These are phyloP conservation scores for Cladosporium sp. DNA, from an alignment of 2,329 filamentous ascomycete species.

Conservation along the genomic window DNA sequence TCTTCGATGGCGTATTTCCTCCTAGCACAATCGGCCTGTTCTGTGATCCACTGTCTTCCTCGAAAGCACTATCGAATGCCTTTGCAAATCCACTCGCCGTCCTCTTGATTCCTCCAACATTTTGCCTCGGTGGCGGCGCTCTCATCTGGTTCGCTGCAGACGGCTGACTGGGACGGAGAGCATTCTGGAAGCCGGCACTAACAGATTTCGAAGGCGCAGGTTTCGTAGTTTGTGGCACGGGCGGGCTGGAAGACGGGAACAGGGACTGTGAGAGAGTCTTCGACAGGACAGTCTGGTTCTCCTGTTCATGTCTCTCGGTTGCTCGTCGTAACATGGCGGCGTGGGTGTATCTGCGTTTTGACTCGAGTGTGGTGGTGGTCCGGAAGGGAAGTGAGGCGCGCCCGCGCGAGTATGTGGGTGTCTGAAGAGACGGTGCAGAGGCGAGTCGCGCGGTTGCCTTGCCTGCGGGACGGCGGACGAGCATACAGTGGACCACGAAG, in stretches of 20 bases:
- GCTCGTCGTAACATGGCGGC: conserved; percentile 18
- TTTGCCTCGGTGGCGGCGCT: conserved; percentile 20
- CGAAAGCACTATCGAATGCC: conserved; percentile 43
- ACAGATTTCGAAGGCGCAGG: conserved; percentile 38
- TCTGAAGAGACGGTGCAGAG: conserved; percentile 4
- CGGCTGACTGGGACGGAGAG: conserved; percentile 41
- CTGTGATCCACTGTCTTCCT: conserved; percentile 32
- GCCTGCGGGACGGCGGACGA: conserved; percentile 17
- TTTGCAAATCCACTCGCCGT: conserved; percentile 52
- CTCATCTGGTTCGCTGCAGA: conserved; percentile 33
- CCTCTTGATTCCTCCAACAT: conserved; percentile 44
- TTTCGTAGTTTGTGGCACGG: conserved; percentile 54
- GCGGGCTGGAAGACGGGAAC: conserved; percentile 52
- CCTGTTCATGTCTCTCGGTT: conserved; percentile 40
- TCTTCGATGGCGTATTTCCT: conserved; percentile 41
- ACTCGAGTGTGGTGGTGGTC: background rate
- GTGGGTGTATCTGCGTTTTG: conserved; percentile 5
- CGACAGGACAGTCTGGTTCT: conserved; percentile 28
- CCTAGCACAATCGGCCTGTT: conserved; percentile 40
- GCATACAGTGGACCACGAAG: conserved; percentile 18
- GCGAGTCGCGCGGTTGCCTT: conserved; percentile 19
- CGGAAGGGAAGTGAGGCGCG: conserved; percentile 15
- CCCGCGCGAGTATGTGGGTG: conserved; percentile 11
- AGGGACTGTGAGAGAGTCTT: conserved; percentile 51
- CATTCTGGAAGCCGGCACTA: conserved; percentile 23